Evolutionary conservation across 331 rosid species (phyloP).

Genomic region (Malus hybrid): DNA sequence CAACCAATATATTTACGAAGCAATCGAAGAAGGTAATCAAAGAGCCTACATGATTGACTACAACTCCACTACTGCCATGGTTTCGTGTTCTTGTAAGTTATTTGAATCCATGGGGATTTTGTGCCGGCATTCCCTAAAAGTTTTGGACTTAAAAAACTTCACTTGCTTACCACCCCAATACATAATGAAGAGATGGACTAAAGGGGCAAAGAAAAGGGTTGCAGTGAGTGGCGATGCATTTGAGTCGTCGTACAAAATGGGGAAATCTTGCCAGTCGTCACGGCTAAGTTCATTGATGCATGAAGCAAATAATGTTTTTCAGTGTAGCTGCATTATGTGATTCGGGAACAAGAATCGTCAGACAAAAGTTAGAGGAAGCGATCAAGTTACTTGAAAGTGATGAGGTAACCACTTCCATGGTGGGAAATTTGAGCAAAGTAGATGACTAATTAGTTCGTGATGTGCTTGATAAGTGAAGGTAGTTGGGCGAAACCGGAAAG

Average conservation of each 20-base stretch:
- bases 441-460: neutral
- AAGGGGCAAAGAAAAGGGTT: slow-evolving; percentile 8
- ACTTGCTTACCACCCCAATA: slow-evolving; percentile 7
- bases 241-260: neutral
- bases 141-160: slow-evolving; percentile 8
- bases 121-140: slow-evolving; percentile 16
- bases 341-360: slow-evolving; percentile 2
- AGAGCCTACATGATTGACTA: slow-evolving; percentile 6
- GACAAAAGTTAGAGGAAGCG: slow-evolving; percentile 3
- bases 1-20: neutral
- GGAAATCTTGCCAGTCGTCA: neutral
- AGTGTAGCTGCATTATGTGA: slow-evolving; percentile 4
- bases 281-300: neutral
- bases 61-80: neutral
- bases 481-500: neutral
- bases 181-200: slow-evolving; percentile 23
- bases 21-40: slow-evolving; percentile 9
- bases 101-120: slow-evolving; percentile 17
- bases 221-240: neutral
- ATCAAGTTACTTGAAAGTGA: slow-evolving; percentile 10
- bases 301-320: slow-evolving; percentile 9
- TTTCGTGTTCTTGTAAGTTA: slow-evolving; percentile 14
- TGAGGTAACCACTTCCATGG: neutral
- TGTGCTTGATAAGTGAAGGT: neutral
- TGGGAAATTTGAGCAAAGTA: slow-evolving; percentile 3